Evolutionary conservation across 495 filamentous ascomycete genomes (phyloP).

Genomic region (Penicillium chermesinum): DNA sequence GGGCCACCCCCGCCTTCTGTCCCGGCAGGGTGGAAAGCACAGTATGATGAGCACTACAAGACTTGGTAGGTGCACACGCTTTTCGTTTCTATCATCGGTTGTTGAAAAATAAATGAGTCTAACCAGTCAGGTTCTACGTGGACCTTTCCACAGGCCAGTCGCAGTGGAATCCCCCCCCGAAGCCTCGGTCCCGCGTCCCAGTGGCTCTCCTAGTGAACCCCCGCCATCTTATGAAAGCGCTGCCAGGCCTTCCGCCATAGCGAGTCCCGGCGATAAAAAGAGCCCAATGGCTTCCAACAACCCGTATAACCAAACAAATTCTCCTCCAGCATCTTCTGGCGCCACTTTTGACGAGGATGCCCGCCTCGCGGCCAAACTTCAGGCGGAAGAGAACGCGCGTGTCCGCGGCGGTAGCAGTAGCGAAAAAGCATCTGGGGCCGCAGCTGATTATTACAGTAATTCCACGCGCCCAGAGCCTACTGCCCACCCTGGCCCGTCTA

Average conservation of each 20-base stretch:
- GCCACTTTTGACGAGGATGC: conserved; percentile 60
- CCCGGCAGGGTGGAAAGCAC: conserved; percentile 82
- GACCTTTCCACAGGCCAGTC: conserved; percentile 81
- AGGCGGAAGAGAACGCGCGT: conserved; percentile 75
- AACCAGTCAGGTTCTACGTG: conserved; percentile 68
- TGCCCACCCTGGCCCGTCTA: conserved; percentile 22
- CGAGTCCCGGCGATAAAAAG: conserved; percentile 50
- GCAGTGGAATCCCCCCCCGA: conserved; percentile 77
- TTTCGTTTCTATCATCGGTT: neutral
- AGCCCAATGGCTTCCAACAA: conserved; percentile 56
- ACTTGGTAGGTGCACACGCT: conserved; percentile 60
- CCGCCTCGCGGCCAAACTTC: conserved; percentile 66
- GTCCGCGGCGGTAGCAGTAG: conserved; percentile 29
- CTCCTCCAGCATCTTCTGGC: conserved; percentile 9
- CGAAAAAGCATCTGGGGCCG: conserved; percentile 25
- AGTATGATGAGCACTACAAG: conserved; percentile 69
- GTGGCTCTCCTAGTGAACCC: conserved; percentile 42
- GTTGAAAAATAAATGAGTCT: neutral
- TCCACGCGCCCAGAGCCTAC: conserved; percentile 14
- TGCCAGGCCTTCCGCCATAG: conserved; percentile 25
- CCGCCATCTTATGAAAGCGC: conserved; percentile 61
- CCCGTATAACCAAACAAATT: conserved; percentile 41
- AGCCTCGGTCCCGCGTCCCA: conserved; percentile 49
- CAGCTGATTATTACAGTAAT: conserved; percentile 42
- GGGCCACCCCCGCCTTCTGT: conserved; percentile 84